Evolutionary conservation across 768 basidiomycete species (phyloP).

Genomic region (Boletus rex-veris): DNA sequence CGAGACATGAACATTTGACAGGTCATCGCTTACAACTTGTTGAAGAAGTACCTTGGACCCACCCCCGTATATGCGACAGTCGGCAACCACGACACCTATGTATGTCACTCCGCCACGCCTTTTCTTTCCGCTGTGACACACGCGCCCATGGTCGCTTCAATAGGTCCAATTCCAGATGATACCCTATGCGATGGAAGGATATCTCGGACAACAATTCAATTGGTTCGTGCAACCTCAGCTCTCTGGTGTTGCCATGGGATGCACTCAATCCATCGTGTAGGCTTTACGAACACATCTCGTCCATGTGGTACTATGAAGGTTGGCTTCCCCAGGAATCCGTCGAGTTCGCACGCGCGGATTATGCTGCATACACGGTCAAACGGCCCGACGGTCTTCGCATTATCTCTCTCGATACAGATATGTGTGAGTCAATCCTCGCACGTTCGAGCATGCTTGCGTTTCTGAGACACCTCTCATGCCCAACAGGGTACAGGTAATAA

Average conservation of each 20-base stretch:
- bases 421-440: conserved; percentile 25
- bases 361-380: conserved; percentile 20
- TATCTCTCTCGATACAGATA: conserved; percentile 47
- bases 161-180: conserved; percentile 32
- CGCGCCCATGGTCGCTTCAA: background rate
- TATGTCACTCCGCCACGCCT: conserved; percentile 15
- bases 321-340: conserved; percentile 41
- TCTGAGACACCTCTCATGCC: too few relatives aligned
- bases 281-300: conserved; percentile 47
- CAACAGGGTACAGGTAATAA: too few relatives aligned
- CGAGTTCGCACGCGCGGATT: conserved; percentile 41
- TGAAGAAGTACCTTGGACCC: conserved; percentile 53
- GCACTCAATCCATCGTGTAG: conserved; percentile 18
- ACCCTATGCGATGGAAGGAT: conserved; percentile 36
- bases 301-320: conserved; percentile 42
- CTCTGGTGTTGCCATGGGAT: background rate
- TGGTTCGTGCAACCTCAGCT: conserved; percentile 27
- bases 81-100: conserved; percentile 75
- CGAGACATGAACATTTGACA: conserved; percentile 19
- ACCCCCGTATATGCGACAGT: conserved; percentile 67
- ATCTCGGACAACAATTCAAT: conserved; percentile 36
- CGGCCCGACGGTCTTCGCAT: too few relatives aligned
- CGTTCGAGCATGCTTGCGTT: too few relatives aligned
- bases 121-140: background rate
- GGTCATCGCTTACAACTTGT: conserved; percentile 55